Evolutionary conservation across 2,329 filamentous ascomycete species (phyloP), one percentile per base, ranked within the genome.

Genomic region (Diaporthe aspalathi): DNA sequence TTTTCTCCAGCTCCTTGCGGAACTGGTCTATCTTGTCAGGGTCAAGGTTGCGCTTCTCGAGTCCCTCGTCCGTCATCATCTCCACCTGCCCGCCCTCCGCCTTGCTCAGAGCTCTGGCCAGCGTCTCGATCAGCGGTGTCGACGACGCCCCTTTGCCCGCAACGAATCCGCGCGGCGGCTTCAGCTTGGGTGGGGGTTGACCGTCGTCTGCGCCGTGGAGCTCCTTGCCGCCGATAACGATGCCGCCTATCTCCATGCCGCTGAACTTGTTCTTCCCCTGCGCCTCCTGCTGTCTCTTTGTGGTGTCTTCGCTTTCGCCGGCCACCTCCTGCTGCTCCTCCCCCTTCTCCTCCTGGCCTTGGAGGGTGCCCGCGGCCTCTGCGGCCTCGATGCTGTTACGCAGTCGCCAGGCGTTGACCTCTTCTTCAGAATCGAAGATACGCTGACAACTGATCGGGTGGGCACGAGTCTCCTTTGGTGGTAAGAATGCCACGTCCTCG

Each of bases 401-500:
- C 67, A 73, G 78, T 52, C 79, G 80, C 80, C 78, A 77, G 80
- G 84, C 57, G 78, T 79, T 73, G 84, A 87, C 73, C 73, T 84
- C 77, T 14, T 89, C 83, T 45, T 90, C 86, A 2, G 83, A 79
- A 27, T 80, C 77, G 20, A 95, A 83, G 66, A 98, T 91, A 69
- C 91, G 89, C 32, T 89, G 88, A 79, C 95, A 98, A 73, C 87
- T 89, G 73, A 98, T 94, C 12, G 89, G 83, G 78, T 97, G 92
- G 7, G 94, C 91, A 71, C 89, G 89, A 68, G 92, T 92, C 73
- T 94, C 91, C 76, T 92, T 90, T 0, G 94, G 93, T 0, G 95
- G 94, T 68, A 92, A 84, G 80, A 98, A 98, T 12, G 94, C 94
- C 12, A 94, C 89, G 75, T 98, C 95, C 78, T 92, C 90, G 83